A percentile compares a stretch with the other conserved stretches of the same genome.
phyloP scores from a whole-genome alignment of 2,329 filamentous ascomycete species.

The Dactylella cylindrospora region DNA sequence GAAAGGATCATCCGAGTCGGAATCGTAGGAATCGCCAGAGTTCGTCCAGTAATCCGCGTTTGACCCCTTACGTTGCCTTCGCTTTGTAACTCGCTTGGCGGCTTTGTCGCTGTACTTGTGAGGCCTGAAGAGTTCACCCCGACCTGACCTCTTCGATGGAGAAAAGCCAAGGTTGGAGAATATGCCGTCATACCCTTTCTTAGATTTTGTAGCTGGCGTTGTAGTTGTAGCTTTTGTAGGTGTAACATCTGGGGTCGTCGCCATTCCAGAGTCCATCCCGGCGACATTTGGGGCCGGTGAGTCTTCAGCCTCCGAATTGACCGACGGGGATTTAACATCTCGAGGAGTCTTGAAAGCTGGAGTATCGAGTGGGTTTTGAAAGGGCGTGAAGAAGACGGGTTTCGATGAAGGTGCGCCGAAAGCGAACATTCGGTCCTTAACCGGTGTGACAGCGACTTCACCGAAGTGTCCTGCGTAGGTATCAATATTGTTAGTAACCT shows the following conservation, averaged over 20 bases:
- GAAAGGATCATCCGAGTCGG: conserved; percentile 14
- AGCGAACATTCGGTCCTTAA: conserved; percentile 34
- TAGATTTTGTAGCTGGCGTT: not conserved
- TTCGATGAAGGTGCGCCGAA: conserved; percentile 31
- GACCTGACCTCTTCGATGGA: conserved; percentile 17
- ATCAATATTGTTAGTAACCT: not conserved
- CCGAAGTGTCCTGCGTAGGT: conserved; percentile 34
- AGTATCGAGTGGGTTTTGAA: conserved; percentile 28
- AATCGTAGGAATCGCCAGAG: conserved; percentile 33
- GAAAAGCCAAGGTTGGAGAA: conserved; percentile 30
- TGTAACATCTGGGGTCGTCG: conserved; percentile 19
- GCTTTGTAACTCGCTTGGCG: conserved; percentile 25
- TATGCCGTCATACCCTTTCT: not conserved
- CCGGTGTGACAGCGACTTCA: conserved; percentile 28
- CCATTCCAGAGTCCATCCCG: conserved; percentile 30
- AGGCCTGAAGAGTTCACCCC: conserved; percentile 12
- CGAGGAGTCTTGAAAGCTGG: conserved; percentile 29
- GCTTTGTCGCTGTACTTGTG: conserved; percentile 40
- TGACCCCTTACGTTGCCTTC: conserved; percentile 24
- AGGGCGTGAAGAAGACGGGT: conserved; percentile 34
- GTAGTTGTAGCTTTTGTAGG: conserved; percentile 8
- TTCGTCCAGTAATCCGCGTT: conserved; percentile 20
- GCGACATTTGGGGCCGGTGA: conserved; percentile 25
- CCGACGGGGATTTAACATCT: conserved; percentile 25
- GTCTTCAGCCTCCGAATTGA: conserved; percentile 31